Evolutionary conservation across 768 basidiomycete genomes (phyloP).

Genomic region (Termitomyces sp.): DNA sequence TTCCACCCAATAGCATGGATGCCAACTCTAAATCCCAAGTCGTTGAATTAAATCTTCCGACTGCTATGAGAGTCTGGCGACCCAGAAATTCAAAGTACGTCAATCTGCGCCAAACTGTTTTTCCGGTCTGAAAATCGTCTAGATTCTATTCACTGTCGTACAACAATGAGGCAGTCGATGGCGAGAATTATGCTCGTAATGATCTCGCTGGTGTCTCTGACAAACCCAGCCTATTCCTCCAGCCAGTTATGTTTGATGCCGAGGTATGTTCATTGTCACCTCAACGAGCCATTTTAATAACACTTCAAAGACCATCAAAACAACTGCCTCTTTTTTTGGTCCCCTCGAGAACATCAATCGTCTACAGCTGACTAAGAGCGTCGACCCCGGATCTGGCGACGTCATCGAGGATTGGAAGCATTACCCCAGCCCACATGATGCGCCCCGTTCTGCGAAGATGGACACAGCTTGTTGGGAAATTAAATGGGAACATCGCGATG

Average conservation of each 20-base stretch:
- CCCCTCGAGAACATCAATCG: constrained; percentile 52
- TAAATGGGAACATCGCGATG: constrained; percentile 76
- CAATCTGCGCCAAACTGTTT: neutral
- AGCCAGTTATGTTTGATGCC: constrained; percentile 57
- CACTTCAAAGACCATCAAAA: constrained; percentile 42
- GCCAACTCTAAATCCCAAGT: constrained; percentile 20
- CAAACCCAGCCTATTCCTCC: constrained; percentile 39
- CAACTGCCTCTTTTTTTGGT: constrained; percentile 60
- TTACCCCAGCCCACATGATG: constrained; percentile 54
- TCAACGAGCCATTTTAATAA: neutral
- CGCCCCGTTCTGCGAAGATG: constrained; percentile 53
- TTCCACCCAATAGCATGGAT: constrained; percentile 18
- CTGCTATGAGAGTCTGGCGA: constrained; percentile 60
- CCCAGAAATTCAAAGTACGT: constrained; percentile 49
- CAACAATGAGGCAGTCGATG: constrained; percentile 50
- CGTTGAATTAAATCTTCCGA: constrained; percentile 47
- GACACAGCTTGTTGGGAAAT: constrained; percentile 65
- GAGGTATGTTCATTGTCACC: constrained; percentile 36
- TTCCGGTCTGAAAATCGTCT: neutral
- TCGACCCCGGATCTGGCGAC: constrained; percentile 1
- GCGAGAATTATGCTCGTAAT: constrained; percentile 25
- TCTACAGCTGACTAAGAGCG: constrained; percentile 17
- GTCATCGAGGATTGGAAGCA: constrained; percentile 15
- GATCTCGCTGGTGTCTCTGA: constrained; percentile 16
- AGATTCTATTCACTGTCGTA: constrained; percentile 47